phyloP scores from a whole-genome alignment of 768 basidiomycete species.

The Suillus subalutaceus region DNA sequence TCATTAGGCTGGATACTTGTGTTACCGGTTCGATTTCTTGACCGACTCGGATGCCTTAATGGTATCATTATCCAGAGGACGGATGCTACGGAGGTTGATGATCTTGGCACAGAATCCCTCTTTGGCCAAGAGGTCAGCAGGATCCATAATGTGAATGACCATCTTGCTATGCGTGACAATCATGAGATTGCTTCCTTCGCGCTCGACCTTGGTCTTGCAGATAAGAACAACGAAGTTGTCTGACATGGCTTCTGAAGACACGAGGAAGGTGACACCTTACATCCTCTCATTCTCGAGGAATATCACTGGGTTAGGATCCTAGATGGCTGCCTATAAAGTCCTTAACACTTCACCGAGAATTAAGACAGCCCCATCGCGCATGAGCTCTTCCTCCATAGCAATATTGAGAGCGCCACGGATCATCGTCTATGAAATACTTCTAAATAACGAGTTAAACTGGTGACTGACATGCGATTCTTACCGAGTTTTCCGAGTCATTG shows the following conservation, averaged over 20 bases:
- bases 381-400: slow-evolving; percentile 88
- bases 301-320: slow-evolving; percentile 97
- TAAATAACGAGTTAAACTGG: slow-evolving; percentile 8
- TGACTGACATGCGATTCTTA: slow-evolving; percentile 43
- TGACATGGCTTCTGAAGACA: slow-evolving; percentile 73
- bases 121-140: slow-evolving; percentile 89
- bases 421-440: slow-evolving; percentile 70
- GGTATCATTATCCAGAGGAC: slow-evolving; percentile 96
- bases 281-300: slow-evolving; percentile 99
- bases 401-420: slow-evolving; percentile 67
- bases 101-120: slow-evolving; percentile 98
- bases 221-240: slow-evolving; percentile 94
- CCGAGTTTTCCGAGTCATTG: slow-evolving; percentile 42
- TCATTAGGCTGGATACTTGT: slow-evolving; percentile 5
- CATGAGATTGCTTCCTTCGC: slow-evolving; percentile 89
- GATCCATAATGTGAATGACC: slow-evolving; percentile 93
- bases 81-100: slow-evolving; percentile 93
- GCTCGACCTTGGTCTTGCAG: slow-evolving; percentile 96
- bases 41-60: slow-evolving; percentile 81
- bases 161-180: slow-evolving; percentile 98
- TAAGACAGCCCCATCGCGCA: slow-evolving; percentile 82
- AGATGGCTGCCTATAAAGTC: slow-evolving; percentile 77
- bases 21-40: slow-evolving; percentile 96
- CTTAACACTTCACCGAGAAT: slow-evolving; percentile 62
- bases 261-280: slow-evolving; percentile 93